phyloP scores from a whole-genome alignment of 2,329 filamentous ascomycete genomes.

The Mycosphaerella sp. region DNA sequence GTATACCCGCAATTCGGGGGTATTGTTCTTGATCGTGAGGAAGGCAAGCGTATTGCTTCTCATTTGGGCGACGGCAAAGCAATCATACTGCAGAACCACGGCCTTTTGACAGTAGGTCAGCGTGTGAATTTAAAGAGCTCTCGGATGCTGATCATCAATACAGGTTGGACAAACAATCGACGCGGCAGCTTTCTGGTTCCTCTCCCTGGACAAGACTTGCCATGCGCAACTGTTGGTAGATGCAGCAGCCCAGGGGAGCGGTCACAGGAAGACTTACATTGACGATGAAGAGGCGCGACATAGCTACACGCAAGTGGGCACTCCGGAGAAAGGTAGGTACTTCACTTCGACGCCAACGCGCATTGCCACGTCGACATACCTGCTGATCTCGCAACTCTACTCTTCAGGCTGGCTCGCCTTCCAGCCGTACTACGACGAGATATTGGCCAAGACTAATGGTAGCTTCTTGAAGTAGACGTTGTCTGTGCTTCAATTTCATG shows the following conservation, averaged over 20 bases:
- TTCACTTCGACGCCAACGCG: background rate
- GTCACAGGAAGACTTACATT: conserved; percentile 39
- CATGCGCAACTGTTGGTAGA: conserved; percentile 43
- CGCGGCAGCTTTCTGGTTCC: conserved; percentile 44
- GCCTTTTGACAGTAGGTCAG: conserved; percentile 40
- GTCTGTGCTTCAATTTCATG: no score
- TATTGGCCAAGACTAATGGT: conserved; percentile 47
- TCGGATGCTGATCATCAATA: conserved; percentile 1
- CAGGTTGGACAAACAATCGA: conserved; percentile 36
- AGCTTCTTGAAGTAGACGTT: conserved; percentile 40
- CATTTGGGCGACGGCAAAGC: conserved; percentile 37
- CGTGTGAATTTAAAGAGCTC: background rate
- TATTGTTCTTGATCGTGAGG: conserved; percentile 40
- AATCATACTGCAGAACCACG: conserved; percentile 40
- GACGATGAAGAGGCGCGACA: conserved; percentile 37
- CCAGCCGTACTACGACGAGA: conserved; percentile 50
- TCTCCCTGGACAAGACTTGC: conserved; percentile 43
- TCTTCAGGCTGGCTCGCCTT: conserved; percentile 29
- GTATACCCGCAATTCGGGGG: conserved; percentile 45
- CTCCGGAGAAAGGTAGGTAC: conserved; percentile 46
- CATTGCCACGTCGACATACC: background rate
- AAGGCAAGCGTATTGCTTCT: conserved; percentile 40
- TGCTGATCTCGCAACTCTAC: background rate
- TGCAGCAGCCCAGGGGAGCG: conserved; percentile 37
- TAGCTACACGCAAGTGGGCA: conserved; percentile 40